Conservation (phyloP, 2,329 filamentous ascomycete genomes). For the Madurella mycetomatis region DNA sequence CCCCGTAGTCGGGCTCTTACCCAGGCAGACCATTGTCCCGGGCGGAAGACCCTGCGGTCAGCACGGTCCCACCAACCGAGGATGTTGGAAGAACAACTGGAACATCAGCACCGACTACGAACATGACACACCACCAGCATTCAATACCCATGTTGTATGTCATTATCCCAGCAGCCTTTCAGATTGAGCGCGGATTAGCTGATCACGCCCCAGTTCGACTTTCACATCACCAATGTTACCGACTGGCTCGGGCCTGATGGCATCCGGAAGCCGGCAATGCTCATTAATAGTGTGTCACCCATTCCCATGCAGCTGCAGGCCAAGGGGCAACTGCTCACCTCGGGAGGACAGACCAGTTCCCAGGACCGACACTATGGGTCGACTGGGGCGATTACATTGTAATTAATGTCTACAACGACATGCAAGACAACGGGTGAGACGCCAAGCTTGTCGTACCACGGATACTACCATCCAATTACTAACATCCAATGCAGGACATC, state of each 20-base stretch:
- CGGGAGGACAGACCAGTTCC: conserved; percentile 14
- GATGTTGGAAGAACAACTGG: conserved; percentile 32
- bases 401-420: conserved; percentile 25
- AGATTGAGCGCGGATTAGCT: background rate
- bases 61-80: conserved; percentile 29
- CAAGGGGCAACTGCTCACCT: background rate
- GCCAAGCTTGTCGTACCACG: too few species aligned
- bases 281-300: conserved; percentile 20
- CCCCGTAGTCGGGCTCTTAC: conserved; percentile 14
- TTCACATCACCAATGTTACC: conserved; percentile 27
- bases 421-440: conserved; percentile 27
- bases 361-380: conserved; percentile 20
- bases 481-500: conserved; percentile 31
- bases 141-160: conserved; percentile 26
- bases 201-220: conserved; percentile 23
- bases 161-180: background rate
- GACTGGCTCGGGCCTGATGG: conserved; percentile 25
- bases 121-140: conserved; percentile 23
- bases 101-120: conserved; percentile 32
- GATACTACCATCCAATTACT: background rate
- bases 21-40: conserved; percentile 26
- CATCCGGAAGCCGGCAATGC: conserved; percentile 20
- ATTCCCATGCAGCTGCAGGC: background rate
- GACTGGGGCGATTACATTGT: conserved; percentile 24
- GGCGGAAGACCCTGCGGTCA: conserved; percentile 28